These are phyloP conservation scores for Pseudogymnoascus sp. DNA, from an alignment of 2,329 filamentous ascomycete species.

Conservation along the genomic window DNA sequence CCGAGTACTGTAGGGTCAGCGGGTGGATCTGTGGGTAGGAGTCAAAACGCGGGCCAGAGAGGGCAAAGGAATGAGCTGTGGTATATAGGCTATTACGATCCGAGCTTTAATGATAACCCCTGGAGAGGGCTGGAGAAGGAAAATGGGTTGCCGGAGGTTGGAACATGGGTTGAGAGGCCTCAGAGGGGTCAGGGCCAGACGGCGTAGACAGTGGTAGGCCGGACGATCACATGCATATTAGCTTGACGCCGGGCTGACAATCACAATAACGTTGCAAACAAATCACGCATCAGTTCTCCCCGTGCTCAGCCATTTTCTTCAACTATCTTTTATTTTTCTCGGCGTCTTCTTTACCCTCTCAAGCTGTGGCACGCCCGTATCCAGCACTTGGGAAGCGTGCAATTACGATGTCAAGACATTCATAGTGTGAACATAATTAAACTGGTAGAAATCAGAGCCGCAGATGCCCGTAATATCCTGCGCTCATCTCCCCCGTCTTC, in stretches of 20 bases:
- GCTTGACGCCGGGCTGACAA: background rate
- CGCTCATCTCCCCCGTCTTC: background rate
- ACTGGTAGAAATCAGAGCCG: slow-evolving; percentile 5
- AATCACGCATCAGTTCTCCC: background rate
- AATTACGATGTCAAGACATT: slow-evolving; percentile 7
- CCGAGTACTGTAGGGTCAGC: background rate
- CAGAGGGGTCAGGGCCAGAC: background rate
- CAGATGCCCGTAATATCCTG: slow-evolving; percentile 7
- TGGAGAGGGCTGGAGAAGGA: slow-evolving; percentile 52
- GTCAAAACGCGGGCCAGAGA: slow-evolving; percentile 15
- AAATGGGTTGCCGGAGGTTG: slow-evolving; percentile 35
- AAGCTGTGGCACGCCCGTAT: slow-evolving; percentile 8
- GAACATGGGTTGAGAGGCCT: slow-evolving; percentile 35
- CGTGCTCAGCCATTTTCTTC: background rate
- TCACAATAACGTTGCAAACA: slow-evolving; percentile 1
- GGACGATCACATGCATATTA: background rate
- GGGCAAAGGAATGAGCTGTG: slow-evolving; percentile 41
- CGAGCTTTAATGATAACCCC: slow-evolving; percentile 61
- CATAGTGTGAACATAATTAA: slow-evolving; percentile 6
- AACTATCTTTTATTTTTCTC: background rate
- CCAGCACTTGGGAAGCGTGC: slow-evolving; percentile 12
- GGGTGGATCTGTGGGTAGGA: background rate
- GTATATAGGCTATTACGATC: slow-evolving; percentile 62
- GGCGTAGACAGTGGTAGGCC: background rate
- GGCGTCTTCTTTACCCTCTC: background rate